Conservation (phyloP, 2,329 filamentous ascomycete species). For the Cercospora citrullina region DNA sequence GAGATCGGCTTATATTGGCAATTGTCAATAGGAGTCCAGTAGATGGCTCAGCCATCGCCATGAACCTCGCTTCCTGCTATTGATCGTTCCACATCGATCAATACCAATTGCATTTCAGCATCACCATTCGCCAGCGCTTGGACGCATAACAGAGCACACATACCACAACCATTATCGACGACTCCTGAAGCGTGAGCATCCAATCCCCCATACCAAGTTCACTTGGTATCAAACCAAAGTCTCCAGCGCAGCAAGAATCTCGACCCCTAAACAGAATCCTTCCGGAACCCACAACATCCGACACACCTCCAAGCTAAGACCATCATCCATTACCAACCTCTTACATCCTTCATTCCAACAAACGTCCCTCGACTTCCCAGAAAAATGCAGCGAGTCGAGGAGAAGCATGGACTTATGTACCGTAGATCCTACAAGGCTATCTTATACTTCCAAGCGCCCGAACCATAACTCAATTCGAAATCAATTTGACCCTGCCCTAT, state of each 20-base stretch:
- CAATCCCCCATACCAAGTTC: neutral
- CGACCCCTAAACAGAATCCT: too few species aligned
- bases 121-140: neutral
- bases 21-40: neutral
- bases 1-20: neutral
- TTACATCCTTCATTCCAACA: neutral
- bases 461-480: neutral
- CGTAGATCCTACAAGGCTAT: neutral
- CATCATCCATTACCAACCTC: neutral
- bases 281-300: neutral
- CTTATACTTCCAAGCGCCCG: neutral
- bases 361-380: neutral
- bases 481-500: neutral
- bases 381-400: neutral
- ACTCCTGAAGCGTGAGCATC: too few species aligned
- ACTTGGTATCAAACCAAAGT: neutral
- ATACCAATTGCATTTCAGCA: neutral
- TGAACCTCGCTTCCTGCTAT: neutral
- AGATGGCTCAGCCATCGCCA: neutral
- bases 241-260: too few species aligned
- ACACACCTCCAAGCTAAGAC: neutral
- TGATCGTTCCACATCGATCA: neutral
- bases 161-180: too few species aligned
- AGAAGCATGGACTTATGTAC: neutral
- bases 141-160: neutral